phyloP scores from a whole-genome alignment of 495 filamentous ascomycete genomes.

The Coniosporium apollinis region DNA sequence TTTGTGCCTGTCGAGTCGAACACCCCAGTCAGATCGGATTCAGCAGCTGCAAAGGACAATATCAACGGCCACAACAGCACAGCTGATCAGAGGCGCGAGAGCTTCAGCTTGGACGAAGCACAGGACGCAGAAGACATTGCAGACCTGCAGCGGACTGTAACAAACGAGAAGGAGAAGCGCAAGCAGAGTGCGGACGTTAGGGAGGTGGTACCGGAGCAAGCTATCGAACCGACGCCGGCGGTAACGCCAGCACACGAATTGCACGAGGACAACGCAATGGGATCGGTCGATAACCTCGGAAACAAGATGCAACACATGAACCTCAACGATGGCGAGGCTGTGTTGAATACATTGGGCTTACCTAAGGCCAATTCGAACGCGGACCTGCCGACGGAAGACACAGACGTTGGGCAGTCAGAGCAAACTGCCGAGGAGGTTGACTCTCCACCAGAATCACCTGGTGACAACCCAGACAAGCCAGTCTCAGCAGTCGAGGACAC shows the following conservation, averaged over 20 bases:
- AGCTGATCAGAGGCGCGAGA: slow-evolving; percentile 12
- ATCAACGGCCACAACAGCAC: slow-evolving; percentile 12
- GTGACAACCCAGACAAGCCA: slow-evolving; percentile 23
- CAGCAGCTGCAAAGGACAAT: slow-evolving; percentile 8
- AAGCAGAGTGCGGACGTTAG: slow-evolving; percentile 12
- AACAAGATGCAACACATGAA: neutral
- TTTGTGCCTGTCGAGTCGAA: slow-evolving; percentile 66
- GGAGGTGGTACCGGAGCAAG: slow-evolving; percentile 19
- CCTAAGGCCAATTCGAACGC: slow-evolving; percentile 1
- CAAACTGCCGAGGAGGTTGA: slow-evolving; percentile 1
- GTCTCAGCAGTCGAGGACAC: slow-evolving; percentile 21
- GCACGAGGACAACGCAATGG: slow-evolving; percentile 1
- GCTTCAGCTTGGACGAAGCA: slow-evolving; percentile 16
- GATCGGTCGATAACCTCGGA: slow-evolving; percentile 5
- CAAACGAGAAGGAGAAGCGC: slow-evolving; percentile 15
- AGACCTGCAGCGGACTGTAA: slow-evolving; percentile 18
- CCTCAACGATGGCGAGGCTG: neutral
- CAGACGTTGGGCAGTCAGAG: slow-evolving; percentile 4
- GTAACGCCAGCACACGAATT: neutral
- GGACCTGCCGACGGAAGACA: slow-evolving; percentile 16
- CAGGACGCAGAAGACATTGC: slow-evolving; percentile 6
- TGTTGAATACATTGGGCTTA: neutral
- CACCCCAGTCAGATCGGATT: slow-evolving; percentile 20
- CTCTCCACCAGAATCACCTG: slow-evolving; percentile 2
- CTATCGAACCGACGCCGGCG: slow-evolving; percentile 11